Conservation (phyloP, 306 rosid species). For the Trifolium fragiferum region DNA sequence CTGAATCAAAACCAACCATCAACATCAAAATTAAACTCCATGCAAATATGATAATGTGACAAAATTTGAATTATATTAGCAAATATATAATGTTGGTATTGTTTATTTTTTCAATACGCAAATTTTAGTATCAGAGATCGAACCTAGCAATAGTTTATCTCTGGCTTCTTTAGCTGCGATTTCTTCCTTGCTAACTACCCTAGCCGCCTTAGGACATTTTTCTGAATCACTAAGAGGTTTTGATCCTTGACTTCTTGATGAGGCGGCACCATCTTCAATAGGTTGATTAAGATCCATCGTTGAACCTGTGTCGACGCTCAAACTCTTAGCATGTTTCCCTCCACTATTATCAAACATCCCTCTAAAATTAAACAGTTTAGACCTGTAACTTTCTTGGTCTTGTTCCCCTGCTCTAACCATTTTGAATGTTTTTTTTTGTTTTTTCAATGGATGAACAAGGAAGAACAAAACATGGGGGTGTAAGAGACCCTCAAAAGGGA, state of each 20-base stretch:
- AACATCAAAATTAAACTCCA: constrained; percentile 1
- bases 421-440: neutral
- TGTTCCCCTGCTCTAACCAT: constrained; percentile 60
- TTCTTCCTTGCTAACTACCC: constrained; percentile 50
- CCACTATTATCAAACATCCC: constrained; percentile 43
- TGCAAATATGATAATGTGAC: neutral
- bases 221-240: constrained; percentile 36
- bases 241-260: constrained; percentile 58
- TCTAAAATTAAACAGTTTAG: constrained; percentile 51
- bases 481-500: constrained; percentile 39
- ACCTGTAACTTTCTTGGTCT: constrained; percentile 51
- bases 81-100: neutral
- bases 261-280: constrained; percentile 43
- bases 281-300: constrained; percentile 8
- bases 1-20: constrained; percentile 56
- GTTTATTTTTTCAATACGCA: too few species aligned
- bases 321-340: constrained; percentile 61
- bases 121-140: neutral
- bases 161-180: constrained; percentile 53
- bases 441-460: constrained; percentile 41
- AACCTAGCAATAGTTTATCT: constrained; percentile 63
- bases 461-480: constrained; percentile 61
- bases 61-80: constrained; percentile 8
- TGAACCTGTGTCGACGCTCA: constrained; percentile 55
- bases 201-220: constrained; percentile 47